Percentiles rank a stretch among this genome's conserved stretches.
Conservation (phyloP, 108 stramenopile species). For the Thalassiosira profunda region DNA sequence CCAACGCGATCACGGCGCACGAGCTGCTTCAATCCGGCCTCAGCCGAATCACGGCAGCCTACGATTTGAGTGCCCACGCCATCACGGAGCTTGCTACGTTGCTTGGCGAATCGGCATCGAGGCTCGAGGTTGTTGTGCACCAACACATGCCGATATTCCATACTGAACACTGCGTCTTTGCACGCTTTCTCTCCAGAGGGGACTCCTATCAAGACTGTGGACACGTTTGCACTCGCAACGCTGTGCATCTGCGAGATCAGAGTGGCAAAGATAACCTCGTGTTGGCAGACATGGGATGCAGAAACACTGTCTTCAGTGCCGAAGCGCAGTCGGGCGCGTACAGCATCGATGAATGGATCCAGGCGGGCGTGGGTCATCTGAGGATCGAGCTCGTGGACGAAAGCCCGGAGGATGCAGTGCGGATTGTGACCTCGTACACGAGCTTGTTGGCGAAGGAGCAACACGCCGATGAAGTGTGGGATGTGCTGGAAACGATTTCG, state of each 20-base stretch:
- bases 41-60: constrained; percentile 59
- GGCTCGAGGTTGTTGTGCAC: constrained; percentile 75
- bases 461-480: constrained; percentile 49
- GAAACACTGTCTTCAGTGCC: constrained; percentile 81
- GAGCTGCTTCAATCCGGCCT: constrained; percentile 64
- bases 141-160: constrained; percentile 82
- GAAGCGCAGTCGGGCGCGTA: constrained; percentile 71
- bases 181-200: constrained; percentile 70
- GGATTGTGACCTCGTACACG: constrained; percentile 56
- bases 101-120: constrained; percentile 28
- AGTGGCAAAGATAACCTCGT: constrained; percentile 76
- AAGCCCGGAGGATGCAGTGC: constrained; percentile 41
- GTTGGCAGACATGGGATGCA: constrained; percentile 84
- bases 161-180: constrained; percentile 84
- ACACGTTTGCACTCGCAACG: constrained; percentile 78
- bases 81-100: constrained; percentile 60
- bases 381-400: constrained; percentile 84
- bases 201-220: constrained; percentile 83
- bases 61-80: constrained; percentile 66
- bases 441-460: constrained; percentile 36
- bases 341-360: constrained; percentile 55
- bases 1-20: constrained; percentile 66
- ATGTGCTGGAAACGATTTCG: constrained; percentile 35
- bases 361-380: constrained; percentile 55
- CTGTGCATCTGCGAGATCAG: constrained; percentile 75